Percentiles rank a stretch among this genome's conserved stretches.
Evolutionary conservation across 2,329 filamentous ascomycete genomes (phyloP).

Genomic region (Rhynchosporium agropyri): DNA sequence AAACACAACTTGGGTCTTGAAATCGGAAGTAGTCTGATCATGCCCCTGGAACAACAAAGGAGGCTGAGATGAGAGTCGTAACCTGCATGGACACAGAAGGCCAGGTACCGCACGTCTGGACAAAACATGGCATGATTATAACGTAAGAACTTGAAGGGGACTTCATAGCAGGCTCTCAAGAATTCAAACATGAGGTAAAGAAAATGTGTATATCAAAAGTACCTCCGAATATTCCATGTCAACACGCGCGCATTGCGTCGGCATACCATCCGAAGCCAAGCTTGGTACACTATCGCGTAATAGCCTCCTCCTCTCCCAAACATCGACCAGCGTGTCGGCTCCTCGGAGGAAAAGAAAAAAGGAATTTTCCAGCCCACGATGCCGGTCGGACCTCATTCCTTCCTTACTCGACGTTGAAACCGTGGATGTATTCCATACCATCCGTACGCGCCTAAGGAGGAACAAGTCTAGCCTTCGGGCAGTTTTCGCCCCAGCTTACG

Average conservation of each 20-base stretch:
- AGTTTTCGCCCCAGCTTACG: background rate
- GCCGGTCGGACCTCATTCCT: background rate
- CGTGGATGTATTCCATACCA: background rate
- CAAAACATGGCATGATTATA: background rate
- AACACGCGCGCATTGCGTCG: conserved; percentile 4
- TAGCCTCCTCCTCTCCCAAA: background rate
- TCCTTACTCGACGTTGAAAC: background rate
- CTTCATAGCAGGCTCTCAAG: background rate
- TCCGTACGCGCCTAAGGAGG: background rate
- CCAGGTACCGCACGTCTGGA: background rate
- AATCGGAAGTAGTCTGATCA: background rate
- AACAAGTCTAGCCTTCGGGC: background rate
- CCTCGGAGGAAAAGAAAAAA: background rate
- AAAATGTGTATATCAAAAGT: background rate
- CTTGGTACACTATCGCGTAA: background rate
- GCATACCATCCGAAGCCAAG: background rate
- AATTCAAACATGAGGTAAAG: background rate
- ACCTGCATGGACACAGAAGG: conserved; percentile 1
- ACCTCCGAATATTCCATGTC: background rate
- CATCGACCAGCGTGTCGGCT: background rate
- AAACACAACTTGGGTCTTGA: too few species aligned
- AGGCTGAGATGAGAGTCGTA: background rate
- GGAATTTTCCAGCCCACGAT: background rate
- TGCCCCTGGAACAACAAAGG: background rate
- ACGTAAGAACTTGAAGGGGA: conserved; percentile 5